Percentiles rank a stretch among this genome's conserved stretches.
Evolutionary conservation across 768 basidiomycete species (phyloP).

Genomic region (Cystofilobasidium macerans): DNA sequence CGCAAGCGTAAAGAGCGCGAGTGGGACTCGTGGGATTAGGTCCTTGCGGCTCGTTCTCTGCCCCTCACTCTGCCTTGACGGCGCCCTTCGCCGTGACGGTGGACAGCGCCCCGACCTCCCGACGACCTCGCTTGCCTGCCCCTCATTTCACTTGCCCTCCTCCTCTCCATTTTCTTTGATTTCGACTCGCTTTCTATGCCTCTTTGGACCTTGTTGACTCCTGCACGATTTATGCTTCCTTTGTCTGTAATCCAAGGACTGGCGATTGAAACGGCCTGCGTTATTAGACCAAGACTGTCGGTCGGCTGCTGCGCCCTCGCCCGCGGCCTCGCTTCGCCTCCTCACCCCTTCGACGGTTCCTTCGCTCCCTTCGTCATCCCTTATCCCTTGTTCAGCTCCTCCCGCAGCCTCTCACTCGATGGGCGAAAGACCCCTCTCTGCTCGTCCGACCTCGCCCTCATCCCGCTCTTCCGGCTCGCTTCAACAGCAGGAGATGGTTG

Average conservation of each 20-base stretch:
- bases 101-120: too few relatives aligned
- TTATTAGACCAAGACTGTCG: too few relatives aligned
- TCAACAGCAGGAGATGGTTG: slow-evolving; percentile 1
- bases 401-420: neutral
- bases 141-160: too few relatives aligned
- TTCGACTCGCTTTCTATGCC: neutral
- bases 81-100: too few relatives aligned
- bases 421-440: neutral
- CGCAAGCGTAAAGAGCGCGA: slow-evolving; percentile 18
- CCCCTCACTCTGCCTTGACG: too few relatives aligned
- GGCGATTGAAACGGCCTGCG: too few relatives aligned
- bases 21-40: slow-evolving; percentile 6
- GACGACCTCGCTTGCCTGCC: neutral
- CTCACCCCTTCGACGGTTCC: too few relatives aligned
- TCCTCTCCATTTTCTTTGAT: too few relatives aligned
- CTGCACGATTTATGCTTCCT: neutral
- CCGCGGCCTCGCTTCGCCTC: too few relatives aligned
- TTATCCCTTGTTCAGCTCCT: neutral
- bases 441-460: neutral
- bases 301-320: too few relatives aligned
- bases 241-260: neutral
- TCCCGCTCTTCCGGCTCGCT: slow-evolving; percentile 6
- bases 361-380: too few relatives aligned
- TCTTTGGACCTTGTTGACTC: neutral
- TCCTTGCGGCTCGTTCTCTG: neutral